phyloP scores from a whole-genome alignment of 192 early-diverging fungal genomes.

The Gonapodya prolifera region DNA sequence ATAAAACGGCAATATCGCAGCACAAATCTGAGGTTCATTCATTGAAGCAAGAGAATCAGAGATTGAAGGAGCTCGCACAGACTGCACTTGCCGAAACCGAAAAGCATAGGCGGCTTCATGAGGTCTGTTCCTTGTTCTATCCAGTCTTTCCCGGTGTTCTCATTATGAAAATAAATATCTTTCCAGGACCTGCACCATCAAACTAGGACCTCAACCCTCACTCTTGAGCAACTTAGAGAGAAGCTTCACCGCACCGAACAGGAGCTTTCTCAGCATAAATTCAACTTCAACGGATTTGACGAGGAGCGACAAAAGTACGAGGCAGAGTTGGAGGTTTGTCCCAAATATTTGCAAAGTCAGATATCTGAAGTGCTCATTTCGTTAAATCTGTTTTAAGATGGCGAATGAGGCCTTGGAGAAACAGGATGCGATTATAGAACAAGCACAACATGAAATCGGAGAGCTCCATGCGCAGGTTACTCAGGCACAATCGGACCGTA shows the following conservation, averaged over 20 bases:
- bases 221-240: not conserved
- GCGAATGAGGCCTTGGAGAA: not conserved
- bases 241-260: not conserved
- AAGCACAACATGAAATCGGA: not conserved
- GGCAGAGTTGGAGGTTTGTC: not conserved
- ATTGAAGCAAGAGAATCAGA: not conserved
- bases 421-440: not conserved
- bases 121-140: not conserved
- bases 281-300: not conserved
- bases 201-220: not conserved
- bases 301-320: not conserved
- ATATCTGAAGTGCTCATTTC: not conserved
- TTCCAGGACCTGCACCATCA: not conserved
- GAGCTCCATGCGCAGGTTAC: not conserved
- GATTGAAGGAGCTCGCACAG: not conserved
- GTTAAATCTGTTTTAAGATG: not conserved
- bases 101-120: not conserved
- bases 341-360: not conserved
- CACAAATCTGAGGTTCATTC: not conserved
- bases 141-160: too few relatives aligned
- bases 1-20: not conserved
- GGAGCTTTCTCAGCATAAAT: not conserved
- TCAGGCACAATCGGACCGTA: not conserved
- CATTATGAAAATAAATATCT: not conserved
- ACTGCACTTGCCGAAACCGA: not conserved